A percentile compares a stretch with the other conserved stretches of the same genome.
Evolutionary conservation across 2,329 filamentous ascomycete genomes (phyloP).

Genomic region (Colletotrichum echinochloae): DNA sequence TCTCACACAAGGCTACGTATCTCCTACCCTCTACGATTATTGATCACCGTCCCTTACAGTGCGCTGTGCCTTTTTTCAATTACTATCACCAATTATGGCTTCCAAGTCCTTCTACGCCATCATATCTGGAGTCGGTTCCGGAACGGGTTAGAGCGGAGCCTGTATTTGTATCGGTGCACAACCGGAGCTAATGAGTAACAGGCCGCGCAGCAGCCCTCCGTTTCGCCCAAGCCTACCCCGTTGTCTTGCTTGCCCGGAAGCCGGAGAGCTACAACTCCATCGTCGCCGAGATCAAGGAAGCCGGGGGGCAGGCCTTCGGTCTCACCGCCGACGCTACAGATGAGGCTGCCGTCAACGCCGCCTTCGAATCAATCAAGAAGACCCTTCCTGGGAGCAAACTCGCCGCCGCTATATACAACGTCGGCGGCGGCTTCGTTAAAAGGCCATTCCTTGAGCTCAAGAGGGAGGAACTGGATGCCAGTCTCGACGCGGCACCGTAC

Average conservation of each 20-base stretch:
- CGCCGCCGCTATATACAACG: conserved; percentile 79
- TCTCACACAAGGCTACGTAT: not conserved
- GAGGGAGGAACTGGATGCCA: conserved; percentile 61
- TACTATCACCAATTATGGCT: conserved; percentile 42
- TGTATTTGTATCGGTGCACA: conserved; percentile 77
- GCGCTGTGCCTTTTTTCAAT: not conserved
- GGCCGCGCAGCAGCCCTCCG: conserved; percentile 64
- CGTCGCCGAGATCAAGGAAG: conserved; percentile 74
- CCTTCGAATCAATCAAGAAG: conserved; percentile 72
- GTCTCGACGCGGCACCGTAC: conserved; percentile 62
- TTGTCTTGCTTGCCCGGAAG: conserved; percentile 79
- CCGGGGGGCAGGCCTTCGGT: conserved; percentile 77
- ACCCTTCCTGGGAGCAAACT: conserved; percentile 67
- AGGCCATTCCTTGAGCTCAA: conserved; percentile 71
- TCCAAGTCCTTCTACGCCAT: conserved; percentile 68
- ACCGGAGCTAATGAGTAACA: conserved; percentile 44
- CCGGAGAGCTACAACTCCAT: conserved; percentile 74
- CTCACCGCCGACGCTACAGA: conserved; percentile 74
- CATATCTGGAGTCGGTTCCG: conserved; percentile 78
- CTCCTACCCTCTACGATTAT: not conserved
- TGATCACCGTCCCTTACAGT: not conserved
- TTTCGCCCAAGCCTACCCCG: conserved; percentile 75
- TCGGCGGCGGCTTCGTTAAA: conserved; percentile 61
- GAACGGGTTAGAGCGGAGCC: conserved; percentile 61
- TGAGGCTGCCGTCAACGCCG: conserved; percentile 52